These are phyloP conservation scores for Beauveria australis DNA, from an alignment of 2,329 filamentous ascomycete species.

Conservation along the genomic window DNA sequence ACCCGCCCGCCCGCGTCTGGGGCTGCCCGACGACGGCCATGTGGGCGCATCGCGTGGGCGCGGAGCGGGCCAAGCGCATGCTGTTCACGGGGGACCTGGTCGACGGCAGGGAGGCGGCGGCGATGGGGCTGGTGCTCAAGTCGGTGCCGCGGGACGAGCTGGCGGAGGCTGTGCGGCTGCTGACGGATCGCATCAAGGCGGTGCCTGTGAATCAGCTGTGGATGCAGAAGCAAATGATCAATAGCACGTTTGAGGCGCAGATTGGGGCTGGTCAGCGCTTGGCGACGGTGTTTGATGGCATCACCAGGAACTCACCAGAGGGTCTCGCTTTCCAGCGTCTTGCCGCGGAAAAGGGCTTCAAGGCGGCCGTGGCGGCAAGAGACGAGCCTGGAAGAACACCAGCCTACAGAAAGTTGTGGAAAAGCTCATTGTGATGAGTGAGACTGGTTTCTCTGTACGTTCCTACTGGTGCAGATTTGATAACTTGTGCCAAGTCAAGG, in stretches of 20 bases:
- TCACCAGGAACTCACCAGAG: conserved; percentile 14
- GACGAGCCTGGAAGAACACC: conserved; percentile 10
- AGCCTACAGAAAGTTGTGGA: conserved; percentile 8
- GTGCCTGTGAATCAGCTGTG: too few relatives aligned
- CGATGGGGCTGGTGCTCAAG: conserved; percentile 13
- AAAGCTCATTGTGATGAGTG: neutral
- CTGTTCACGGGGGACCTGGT: conserved; percentile 13
- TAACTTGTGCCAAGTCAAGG: neutral
- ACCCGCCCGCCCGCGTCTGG: conserved; percentile 12
- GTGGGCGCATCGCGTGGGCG: conserved; percentile 12
- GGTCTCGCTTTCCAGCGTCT: conserved; percentile 11
- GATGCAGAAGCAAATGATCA: conserved; percentile 9
- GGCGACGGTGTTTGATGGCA: conserved; percentile 13
- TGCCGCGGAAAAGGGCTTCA: conserved; percentile 9
- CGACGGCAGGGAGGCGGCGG: conserved; percentile 12
- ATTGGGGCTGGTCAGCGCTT: conserved; percentile 11
- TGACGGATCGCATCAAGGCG: conserved; percentile 11
- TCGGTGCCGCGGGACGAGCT: conserved; percentile 12
- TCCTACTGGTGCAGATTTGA: neutral
- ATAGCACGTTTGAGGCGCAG: conserved; percentile 9
- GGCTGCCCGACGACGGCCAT: conserved; percentile 13
- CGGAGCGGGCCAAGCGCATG: conserved; percentile 12
- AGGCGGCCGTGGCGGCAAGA: conserved; percentile 9
- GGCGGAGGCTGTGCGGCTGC: conserved; percentile 8
- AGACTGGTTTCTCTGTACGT: neutral